Conservation (phyloP, 1,139 yeast species). For the Protomyces inundatus region DNA sequence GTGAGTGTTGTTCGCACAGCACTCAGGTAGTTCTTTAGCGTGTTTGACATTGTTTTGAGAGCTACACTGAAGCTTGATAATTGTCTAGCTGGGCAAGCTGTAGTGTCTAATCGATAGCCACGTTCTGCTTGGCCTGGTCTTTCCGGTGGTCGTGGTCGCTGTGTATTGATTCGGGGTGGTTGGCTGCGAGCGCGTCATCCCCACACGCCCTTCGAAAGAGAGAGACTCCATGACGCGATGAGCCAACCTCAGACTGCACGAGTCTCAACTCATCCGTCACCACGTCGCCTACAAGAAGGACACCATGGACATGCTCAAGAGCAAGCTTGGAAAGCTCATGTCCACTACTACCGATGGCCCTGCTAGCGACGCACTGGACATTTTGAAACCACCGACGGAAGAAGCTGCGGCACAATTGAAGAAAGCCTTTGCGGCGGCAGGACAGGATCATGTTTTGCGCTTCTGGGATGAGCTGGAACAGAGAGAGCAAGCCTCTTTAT, state of each 20-base stretch:
- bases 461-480: conserved; percentile 39
- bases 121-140: too few relatives aligned
- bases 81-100: neutral
- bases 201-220: too few relatives aligned
- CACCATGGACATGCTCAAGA: neutral
- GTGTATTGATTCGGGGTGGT: too few relatives aligned
- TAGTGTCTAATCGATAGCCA: too few relatives aligned
- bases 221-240: too few relatives aligned
- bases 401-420: conserved; percentile 28
- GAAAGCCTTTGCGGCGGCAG: conserved; percentile 38
- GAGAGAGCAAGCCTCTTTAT: conserved; percentile 35
- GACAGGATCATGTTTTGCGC: conserved; percentile 44
- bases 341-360: too few relatives aligned
- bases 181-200: too few relatives aligned
- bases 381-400: neutral
- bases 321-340: neutral
- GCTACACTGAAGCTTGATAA: conserved; percentile 46
- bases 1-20: conserved; percentile 92
- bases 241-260: too few relatives aligned
- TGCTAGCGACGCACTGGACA: too few relatives aligned
- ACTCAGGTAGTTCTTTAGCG: conserved; percentile 86
- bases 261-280: neutral
- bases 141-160: too few relatives aligned
- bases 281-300: neutral
- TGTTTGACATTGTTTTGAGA: conserved; percentile 48